Evolutionary conservation across 2,329 filamentous ascomycete genomes (phyloP).

Genomic region (Ophiostoma piceae): DNA sequence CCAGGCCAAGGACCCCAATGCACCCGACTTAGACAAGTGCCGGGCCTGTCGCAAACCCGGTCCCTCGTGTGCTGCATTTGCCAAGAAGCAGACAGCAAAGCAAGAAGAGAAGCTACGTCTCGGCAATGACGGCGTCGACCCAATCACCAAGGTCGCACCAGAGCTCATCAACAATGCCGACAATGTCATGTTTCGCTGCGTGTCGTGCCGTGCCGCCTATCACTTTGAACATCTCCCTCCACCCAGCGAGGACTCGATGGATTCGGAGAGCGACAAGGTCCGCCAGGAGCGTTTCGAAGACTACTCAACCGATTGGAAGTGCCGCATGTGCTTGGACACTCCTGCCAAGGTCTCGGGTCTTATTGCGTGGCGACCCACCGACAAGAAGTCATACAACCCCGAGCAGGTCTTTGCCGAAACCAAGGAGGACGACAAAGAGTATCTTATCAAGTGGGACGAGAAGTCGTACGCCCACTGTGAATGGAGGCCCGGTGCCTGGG

Average conservation of each 20-base stretch:
- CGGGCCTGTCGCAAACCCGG: slow-evolving; percentile 63
- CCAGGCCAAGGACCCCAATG: slow-evolving; percentile 60
- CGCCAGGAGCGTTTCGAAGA: slow-evolving; percentile 62
- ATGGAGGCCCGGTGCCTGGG: slow-evolving; percentile 89
- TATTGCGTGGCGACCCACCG: slow-evolving; percentile 77
- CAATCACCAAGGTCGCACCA: slow-evolving; percentile 58
- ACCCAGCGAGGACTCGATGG: slow-evolving; percentile 33
- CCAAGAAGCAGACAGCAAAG: slow-evolving; percentile 63
- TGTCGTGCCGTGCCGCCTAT: slow-evolving; percentile 68
- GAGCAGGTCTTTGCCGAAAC: slow-evolving; percentile 52
- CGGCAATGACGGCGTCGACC: slow-evolving; percentile 74
- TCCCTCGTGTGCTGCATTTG: slow-evolving; percentile 67
- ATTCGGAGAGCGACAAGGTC: slow-evolving; percentile 31
- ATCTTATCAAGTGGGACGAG: slow-evolving; percentile 81
- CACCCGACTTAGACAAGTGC: slow-evolving; percentile 68
- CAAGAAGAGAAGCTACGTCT: slow-evolving; percentile 80
- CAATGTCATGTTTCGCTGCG: slow-evolving; percentile 79
- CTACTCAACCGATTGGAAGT: slow-evolving; percentile 71
- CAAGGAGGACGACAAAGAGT: slow-evolving; percentile 78
- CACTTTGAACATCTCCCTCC: slow-evolving; percentile 78
- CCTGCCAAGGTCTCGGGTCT: slow-evolving; percentile 65
- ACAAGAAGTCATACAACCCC: slow-evolving; percentile 49
- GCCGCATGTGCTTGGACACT: slow-evolving; percentile 66
- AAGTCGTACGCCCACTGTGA: slow-evolving; percentile 74
- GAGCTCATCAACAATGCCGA: slow-evolving; percentile 67